A percentile compares a stretch with the other conserved stretches of the same genome.
These are phyloP conservation scores for Fusarium armeniacum DNA, from an alignment of 2,329 filamentous ascomycete genomes.

Conservation along the genomic window DNA sequence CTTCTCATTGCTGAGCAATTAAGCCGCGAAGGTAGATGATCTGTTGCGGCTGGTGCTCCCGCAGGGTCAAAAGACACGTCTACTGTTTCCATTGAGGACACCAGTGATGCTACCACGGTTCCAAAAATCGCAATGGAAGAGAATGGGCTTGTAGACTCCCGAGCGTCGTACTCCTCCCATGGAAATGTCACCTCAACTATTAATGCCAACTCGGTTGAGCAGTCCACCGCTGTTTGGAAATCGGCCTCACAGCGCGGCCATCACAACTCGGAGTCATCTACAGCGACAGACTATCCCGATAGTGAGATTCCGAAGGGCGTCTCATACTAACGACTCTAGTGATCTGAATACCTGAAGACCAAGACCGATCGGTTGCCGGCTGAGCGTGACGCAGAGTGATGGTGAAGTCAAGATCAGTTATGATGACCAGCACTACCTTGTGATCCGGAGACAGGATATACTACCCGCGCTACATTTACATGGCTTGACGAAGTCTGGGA, in stretches of 20 bases:
- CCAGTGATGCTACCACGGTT: not conserved
- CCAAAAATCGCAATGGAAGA: not conserved
- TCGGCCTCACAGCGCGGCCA: not conserved
- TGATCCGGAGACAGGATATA: too few relatives aligned
- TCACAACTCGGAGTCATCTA: not conserved
- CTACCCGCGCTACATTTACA: not conserved
- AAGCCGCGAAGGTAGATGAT: not conserved
- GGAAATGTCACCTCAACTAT: not conserved
- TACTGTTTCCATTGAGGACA: not conserved
- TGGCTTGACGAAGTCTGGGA: not conserved
- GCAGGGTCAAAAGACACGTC: not conserved
- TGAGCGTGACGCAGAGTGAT: not conserved
- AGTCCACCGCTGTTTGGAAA: not conserved
- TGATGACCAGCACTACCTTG: not conserved
- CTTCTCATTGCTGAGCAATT: too few relatives aligned
- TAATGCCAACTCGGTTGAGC: not conserved
- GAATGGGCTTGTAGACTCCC: rapidly evolving
- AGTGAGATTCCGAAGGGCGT: rapidly evolving
- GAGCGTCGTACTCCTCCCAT: not conserved
- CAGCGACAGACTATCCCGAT: not conserved
- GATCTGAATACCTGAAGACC: not conserved
- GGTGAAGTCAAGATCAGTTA: not conserved
- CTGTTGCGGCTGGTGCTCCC: not conserved
- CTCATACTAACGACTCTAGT: rapidly evolving
- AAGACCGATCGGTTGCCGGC: not conserved